Conservation (phyloP, 2,329 filamentous ascomycete genomes). For the Aspergillus floridensis region DNA sequence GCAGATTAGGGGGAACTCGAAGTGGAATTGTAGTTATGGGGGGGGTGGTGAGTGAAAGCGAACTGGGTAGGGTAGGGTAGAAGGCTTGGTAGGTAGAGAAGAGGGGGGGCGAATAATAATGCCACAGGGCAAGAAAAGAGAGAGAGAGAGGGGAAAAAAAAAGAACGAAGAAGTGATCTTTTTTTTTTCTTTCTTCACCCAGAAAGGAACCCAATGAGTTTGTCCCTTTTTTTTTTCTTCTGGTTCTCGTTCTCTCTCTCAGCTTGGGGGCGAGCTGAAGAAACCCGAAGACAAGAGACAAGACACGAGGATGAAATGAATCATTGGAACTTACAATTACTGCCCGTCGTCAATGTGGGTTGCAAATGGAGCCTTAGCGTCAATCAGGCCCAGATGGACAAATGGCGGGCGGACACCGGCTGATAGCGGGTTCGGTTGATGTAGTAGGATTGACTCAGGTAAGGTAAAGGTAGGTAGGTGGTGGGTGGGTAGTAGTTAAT, state of each 20-base stretch:
- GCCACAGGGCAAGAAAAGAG: not conserved
- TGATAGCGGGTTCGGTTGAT: constrained; percentile 10
- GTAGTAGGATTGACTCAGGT: not conserved
- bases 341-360: constrained; percentile 7
- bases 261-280: constrained; percentile 1
- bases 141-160: constrained; percentile 2
- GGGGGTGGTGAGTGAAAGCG: not conserved
- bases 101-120: not conserved
- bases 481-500: not conserved
- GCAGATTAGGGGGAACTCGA: not conserved
- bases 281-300: not conserved
- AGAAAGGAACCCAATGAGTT: constrained; percentile 3
- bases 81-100: not conserved
- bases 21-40: not conserved
- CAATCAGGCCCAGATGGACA: constrained; percentile 12
- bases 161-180: constrained; percentile 5
- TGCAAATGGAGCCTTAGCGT: constrained; percentile 11
- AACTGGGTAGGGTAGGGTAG: not conserved
- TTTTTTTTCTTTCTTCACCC: not conserved
- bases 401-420: constrained; percentile 14
- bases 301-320: not conserved
- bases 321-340: constrained; percentile 4
- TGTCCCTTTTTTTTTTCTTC: not conserved
- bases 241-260: not conserved
- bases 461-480: not conserved